Evolutionary conservation across 2,329 filamentous ascomycete species (phyloP).

Genomic region (Aspergillus brunneoviolaceus): DNA sequence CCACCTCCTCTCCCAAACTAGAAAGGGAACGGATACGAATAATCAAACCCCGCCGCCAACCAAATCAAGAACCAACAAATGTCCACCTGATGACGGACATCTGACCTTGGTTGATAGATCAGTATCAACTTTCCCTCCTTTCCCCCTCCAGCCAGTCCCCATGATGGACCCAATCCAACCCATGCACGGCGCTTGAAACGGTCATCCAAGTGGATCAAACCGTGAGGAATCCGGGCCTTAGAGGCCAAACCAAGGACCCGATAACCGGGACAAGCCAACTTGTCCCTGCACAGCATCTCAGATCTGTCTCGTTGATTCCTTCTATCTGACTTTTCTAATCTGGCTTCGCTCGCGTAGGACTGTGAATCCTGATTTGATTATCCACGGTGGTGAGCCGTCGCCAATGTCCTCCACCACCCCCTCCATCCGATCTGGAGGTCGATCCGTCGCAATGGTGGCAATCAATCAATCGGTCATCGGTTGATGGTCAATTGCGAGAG

Average conservation of each 20-base stretch:
- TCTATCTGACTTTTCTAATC: neutral
- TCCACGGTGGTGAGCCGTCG: neutral
- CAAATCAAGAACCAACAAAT: neutral
- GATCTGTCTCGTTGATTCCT: neutral
- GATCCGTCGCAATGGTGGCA: neutral
- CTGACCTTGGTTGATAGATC: neutral
- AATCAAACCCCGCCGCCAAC: neutral
- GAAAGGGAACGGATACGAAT: neutral
- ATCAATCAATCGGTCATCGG: neutral
- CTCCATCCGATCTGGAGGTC: neutral
- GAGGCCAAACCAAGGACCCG: constrained; percentile 3
- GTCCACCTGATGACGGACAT: neutral
- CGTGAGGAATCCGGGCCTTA: neutral
- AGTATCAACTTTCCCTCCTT: neutral
- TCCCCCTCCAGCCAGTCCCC: neutral
- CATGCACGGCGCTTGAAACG: constrained; percentile 5
- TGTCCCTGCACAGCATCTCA: neutral
- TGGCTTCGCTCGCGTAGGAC: neutral
- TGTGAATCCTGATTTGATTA: neutral
- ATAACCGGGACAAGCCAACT: constrained; percentile 1
- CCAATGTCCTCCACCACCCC: neutral
- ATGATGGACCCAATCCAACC: neutral
- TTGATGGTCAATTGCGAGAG: neutral
- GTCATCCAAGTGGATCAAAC: constrained; percentile 3
- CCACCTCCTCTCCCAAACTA: neutral